Base-by-base conservation (phyloP, 257 asterid genomes). In the Nicotiana benthamiana region DNA sequence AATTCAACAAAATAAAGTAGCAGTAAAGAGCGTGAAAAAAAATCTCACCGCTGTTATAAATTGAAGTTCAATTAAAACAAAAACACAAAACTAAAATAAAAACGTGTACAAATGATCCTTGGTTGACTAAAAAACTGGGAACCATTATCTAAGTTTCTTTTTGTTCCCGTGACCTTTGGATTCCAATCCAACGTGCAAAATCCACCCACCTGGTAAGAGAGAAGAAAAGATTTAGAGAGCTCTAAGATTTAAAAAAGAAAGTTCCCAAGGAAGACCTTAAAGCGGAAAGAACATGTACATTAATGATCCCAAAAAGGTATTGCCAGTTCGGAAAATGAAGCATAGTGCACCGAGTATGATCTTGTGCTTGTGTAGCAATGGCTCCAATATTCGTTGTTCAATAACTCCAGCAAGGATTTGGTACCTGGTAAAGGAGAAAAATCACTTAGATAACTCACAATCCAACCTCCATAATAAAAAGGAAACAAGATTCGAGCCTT, bases 231-330 rank as follows among this genome's bases (percentile, higher is more conserved):
- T 36, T 66, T 51, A 4, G 20, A 79, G 11, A 48, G 64, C 9
- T 62, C 40, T 26, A 32, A 72, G 68, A 17, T 34, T 11, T n/a
- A n/a, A n/a, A 80, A 83, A 9, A 40, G 53, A 75, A 36, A 75
- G 26, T n/a, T 9, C 46, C 6, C 20, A 4, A 17, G 48, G 4
- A 30, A 40, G 26, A 64, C 22, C 3, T 4, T 54, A 77, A 68
- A 57, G 46, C 0, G 27, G 30, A n/a, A 46, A 56, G 28, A 63
- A 65, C 12, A 54, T 92, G 88, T 89, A 93, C 99, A 95, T 90
- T 83, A 95, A 82, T 60, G 99, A 93, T 4, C 99, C 99, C 89
- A 95, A 87, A 84, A 95, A 95, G 76, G 99, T 95, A 56, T 95
- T 95, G 80, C 99, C 99, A 6, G 99, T 95, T 86, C 98, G 87